Percentiles rank a stretch among this genome's conserved stretches.
Evolutionary conservation across 2,329 filamentous ascomycete genomes (phyloP).

Genomic region (Pestalotiopsis sp.): DNA sequence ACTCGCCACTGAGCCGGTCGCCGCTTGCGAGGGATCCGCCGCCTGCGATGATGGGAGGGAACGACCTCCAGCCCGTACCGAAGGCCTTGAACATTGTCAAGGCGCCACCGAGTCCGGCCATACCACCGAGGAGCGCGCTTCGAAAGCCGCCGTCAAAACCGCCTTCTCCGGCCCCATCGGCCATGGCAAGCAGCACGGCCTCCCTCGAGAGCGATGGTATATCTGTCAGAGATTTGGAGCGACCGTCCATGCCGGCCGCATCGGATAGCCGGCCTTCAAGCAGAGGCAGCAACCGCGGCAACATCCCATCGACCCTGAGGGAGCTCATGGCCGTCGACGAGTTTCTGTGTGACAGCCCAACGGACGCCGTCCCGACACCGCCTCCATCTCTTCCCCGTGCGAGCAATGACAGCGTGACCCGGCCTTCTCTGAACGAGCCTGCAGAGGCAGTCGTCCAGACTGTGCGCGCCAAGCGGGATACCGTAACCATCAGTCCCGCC

Average conservation of each 20-base stretch:
- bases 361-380: conserved; percentile 44
- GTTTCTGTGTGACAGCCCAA: conserved; percentile 26
- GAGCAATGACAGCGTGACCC: conserved; percentile 38
- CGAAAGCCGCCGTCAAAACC: conserved; percentile 35
- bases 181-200: conserved; percentile 19
- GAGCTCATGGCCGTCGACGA: conserved; percentile 7
- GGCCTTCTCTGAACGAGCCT: conserved; percentile 29
- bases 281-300: conserved; percentile 26
- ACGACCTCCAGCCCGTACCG: not conserved
- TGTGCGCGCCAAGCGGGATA: conserved; percentile 54
- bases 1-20: conserved; percentile 17
- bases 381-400: conserved; percentile 41
- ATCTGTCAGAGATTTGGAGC: conserved; percentile 11
- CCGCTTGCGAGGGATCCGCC: not conserved
- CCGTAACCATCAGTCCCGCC: conserved; percentile 47
- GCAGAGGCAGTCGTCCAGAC: conserved; percentile 48
- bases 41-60: not conserved
- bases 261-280: conserved; percentile 23
- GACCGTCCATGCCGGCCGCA: conserved; percentile 18
- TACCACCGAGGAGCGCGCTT: conserved; percentile 19
- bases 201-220: conserved; percentile 20
- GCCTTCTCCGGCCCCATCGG: conserved; percentile 39
- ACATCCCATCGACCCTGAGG: conserved; percentile 24
- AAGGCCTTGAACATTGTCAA: conserved; percentile 11
- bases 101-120: conserved; percentile 7